Base-by-base conservation (phyloP, 1,139 yeast genomes). In the Diutina scorzettiae region DNA sequence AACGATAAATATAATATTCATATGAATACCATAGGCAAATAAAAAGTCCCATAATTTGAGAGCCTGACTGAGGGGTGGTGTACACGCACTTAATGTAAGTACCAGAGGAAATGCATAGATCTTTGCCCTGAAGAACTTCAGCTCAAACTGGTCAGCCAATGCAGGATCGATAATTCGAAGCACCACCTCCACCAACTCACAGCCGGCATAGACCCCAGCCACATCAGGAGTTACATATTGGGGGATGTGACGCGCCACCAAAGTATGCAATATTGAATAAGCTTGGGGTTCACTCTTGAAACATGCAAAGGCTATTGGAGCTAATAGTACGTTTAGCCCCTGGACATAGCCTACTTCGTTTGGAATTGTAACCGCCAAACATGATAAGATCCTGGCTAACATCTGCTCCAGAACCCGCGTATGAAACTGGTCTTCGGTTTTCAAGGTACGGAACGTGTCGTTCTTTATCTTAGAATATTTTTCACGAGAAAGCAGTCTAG, bases 31-130 rank as follows among this genome's bases (percentile, higher is more conserved):
- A 53, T 85, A 87, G 3, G 96, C 95, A 58, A 87, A 81, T 53
- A 86, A 61, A 49, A 86, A 82, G 57, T 87, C 97, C 97, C 97
- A 87, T 23, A 87, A 64, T 44, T 78, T 73, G 40, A 87, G 62
- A 0, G 84, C 86, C 48, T 87, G 84, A 23, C 69, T 63, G 42
- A 89, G 63, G 0, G 96, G 93, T 8, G 95, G 95, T 2, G 95
- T 86, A 54, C 95, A 85, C 4, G 96, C 94, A 45, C 93, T 79
- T 41, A 89, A 64, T 0, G 97, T 87, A 48, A 89, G 63, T 0
- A 87, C 85, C 1, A 94, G 79, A 0, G 96, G 94, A 52, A 87
- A 80, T 0, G 95, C 96, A 57, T 86, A 87, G 29, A 87, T 78
- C 54, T 87, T 87, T 0, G 96, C 89, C 41, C 81, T 78, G 45